Conservation (phyloP, 2,329 filamentous ascomycete genomes). For the Colletotrichum melonis region DNA sequence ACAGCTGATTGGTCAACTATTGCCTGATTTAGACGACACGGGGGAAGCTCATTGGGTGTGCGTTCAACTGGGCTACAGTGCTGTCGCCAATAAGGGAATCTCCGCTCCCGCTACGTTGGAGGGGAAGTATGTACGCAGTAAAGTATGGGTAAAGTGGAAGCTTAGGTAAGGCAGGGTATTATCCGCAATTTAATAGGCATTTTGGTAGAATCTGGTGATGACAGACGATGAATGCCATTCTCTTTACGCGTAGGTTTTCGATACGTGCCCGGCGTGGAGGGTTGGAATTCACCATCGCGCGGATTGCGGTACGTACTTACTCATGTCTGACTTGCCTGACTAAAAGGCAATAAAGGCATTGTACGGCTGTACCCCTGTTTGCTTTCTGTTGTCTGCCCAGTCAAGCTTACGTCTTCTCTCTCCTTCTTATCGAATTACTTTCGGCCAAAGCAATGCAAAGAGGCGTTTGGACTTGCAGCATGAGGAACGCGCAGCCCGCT, state of each 20-base stretch:
- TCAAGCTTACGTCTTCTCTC: background rate
- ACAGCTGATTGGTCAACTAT: slow-evolving; percentile 31
- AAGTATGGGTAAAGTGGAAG: background rate
- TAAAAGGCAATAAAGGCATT: background rate
- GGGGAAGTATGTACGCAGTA: background rate
- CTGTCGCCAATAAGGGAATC: slow-evolving; percentile 31
- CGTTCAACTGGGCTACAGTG: background rate
- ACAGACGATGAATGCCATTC: background rate
- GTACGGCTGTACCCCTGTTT: background rate
- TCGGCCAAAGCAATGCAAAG: background rate
- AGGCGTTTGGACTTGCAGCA: slow-evolving; percentile 1
- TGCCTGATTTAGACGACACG: slow-evolving; percentile 24
- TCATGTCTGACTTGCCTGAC: background rate
- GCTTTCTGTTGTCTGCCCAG: background rate
- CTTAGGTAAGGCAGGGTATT: background rate
- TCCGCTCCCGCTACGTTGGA: slow-evolving; percentile 19
- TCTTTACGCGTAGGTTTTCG: background rate
- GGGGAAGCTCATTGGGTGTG: slow-evolving; percentile 13
- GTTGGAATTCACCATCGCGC: background rate
- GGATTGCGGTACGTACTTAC: too few species aligned
- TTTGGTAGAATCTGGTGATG: background rate
- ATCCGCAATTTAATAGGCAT: background rate
- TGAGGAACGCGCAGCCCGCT: background rate
- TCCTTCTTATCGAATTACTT: background rate
- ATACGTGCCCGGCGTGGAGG: background rate